Conservation (phyloP, 2,329 filamentous ascomycete species). For the Colletotrichum karsti region DNA sequence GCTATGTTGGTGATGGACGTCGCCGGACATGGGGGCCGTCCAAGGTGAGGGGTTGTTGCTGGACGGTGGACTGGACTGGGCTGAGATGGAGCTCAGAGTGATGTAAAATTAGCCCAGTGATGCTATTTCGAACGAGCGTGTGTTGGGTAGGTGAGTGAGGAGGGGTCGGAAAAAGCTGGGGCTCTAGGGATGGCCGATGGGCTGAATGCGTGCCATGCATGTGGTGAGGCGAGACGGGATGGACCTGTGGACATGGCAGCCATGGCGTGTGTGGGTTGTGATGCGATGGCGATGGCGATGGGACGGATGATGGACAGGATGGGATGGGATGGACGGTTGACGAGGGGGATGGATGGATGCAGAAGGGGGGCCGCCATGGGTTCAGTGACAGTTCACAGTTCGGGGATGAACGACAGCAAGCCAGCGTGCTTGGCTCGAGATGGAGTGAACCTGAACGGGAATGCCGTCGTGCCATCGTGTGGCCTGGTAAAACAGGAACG, state of each 20-base stretch:
- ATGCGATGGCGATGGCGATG: too few relatives aligned
- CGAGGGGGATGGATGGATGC: not conserved
- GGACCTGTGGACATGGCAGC: not conserved
- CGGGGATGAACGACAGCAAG: slow-evolving; percentile 8
- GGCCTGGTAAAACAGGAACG: slow-evolving; percentile 20
- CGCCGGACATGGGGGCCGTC: not conserved
- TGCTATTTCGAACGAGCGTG: slow-evolving; percentile 28
- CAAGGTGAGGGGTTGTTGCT: not conserved
- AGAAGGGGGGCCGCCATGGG: not conserved
- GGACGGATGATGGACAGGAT: not conserved
- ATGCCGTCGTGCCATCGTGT: slow-evolving; percentile 20
- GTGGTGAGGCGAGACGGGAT: not conserved
- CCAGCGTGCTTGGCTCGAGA: not conserved
- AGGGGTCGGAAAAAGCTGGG: not conserved
- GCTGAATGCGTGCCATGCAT: not conserved
- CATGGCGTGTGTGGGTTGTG: not conserved
- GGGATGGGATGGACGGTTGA: not conserved
- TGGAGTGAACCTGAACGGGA: not conserved
- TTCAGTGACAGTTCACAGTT: not conserved
- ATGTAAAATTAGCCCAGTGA: slow-evolving; percentile 20
- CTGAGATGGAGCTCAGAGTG: slow-evolving; percentile 1
- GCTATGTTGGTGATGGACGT: not conserved
- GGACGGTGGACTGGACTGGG: not conserved
- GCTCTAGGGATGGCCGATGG: not conserved
- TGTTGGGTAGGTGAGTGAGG: not conserved